phyloP scores from a whole-genome alignment of 768 basidiomycete genomes.

The Leucogyrophana mollusca region DNA sequence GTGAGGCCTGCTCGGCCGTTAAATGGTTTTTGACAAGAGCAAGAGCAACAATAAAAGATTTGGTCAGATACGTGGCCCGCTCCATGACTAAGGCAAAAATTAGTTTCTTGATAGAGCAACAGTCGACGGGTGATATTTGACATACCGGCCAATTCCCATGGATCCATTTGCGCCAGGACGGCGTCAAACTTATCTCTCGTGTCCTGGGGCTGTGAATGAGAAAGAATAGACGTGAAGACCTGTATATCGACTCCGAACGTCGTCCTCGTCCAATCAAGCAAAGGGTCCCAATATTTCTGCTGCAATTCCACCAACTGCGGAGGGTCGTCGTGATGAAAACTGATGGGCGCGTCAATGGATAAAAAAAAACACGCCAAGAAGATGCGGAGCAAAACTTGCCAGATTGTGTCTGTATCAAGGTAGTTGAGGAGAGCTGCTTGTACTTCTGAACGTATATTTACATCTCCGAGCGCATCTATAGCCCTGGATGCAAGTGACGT shows the following conservation, averaged over 20 bases:
- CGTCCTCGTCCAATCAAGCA: conserved; percentile 74
- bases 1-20: conserved; percentile 79
- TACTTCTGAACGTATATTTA: conserved; percentile 57
- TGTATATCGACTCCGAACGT: conserved; percentile 67
- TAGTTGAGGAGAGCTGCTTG: conserved; percentile 73
- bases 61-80: conserved; percentile 83
- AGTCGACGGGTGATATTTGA: conserved; percentile 6
- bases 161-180: conserved; percentile 63
- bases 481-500: conserved; percentile 91
- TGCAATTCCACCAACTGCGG: conserved; percentile 76
- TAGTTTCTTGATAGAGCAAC: neutral
- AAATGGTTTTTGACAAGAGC: conserved; percentile 78
- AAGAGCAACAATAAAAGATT: conserved; percentile 87
- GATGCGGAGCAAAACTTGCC: conserved; percentile 44
- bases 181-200: conserved; percentile 60
- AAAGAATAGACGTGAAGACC: conserved; percentile 70
- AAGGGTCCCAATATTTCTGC: conserved; percentile 81
- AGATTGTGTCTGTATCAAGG: conserved; percentile 93
- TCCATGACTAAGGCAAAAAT: conserved; percentile 68
- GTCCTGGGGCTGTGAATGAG: conserved; percentile 64
- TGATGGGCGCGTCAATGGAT: conserved; percentile 25
- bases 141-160: conserved; percentile 89
- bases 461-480: conserved; percentile 71
- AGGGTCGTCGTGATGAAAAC: conserved; percentile 83
- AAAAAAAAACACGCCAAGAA: conserved; percentile 1